Base-by-base conservation (phyloP, 371 early-diverging fungal genomes). In the Batkoa obscura region DNA sequence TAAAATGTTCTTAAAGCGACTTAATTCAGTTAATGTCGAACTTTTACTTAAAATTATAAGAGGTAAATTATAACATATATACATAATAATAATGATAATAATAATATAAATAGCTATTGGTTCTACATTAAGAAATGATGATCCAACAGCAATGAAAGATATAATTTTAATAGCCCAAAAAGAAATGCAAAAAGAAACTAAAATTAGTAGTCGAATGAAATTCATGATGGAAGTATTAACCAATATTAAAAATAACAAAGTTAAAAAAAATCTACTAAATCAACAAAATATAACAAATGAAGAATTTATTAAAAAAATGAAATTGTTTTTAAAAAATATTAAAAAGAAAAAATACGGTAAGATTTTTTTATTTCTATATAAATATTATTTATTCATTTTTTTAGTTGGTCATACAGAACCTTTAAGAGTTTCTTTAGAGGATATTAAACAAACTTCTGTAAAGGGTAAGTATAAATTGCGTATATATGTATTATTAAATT, bases 151-250 rank as follows among this genome's bases (percentile, higher is more conserved):
- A 5, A 70, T 96, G 57, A 90, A 89, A 65, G 84, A 84, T 52
- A 84, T 91, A 50, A 80, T 90, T 47, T 74, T 80, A 57, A 69
- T 75, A 43, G 77, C 89, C 42, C 80, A 84, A 58, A 69, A 67
- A 36, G 73, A 70, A 55, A 69, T 73, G 56, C 64, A 68, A 13
- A 41, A 30, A 30, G 32, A 12, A 15, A 9, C 17, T 32, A 23
- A 23, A 23, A 41, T 23, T 51, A 83, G 80, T 1, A 75, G 79
- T 13, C 81, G 94, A 51, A 76, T 80, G 56, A 84, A 84, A 64
- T 96, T 92, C 65, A 84, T 96, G 91, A 68, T 94, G 42, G 97
- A 96, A 68, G 86, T 84, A 8, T 71, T 96, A 54, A 75, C 79
- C 50, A 84, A 89, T 55, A 71, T 96, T 42, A 93, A 89, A 66